These are phyloP conservation scores for Nitzschia palea DNA, from an alignment of 108 stramenopile genomes.

Conservation along the genomic window DNA sequence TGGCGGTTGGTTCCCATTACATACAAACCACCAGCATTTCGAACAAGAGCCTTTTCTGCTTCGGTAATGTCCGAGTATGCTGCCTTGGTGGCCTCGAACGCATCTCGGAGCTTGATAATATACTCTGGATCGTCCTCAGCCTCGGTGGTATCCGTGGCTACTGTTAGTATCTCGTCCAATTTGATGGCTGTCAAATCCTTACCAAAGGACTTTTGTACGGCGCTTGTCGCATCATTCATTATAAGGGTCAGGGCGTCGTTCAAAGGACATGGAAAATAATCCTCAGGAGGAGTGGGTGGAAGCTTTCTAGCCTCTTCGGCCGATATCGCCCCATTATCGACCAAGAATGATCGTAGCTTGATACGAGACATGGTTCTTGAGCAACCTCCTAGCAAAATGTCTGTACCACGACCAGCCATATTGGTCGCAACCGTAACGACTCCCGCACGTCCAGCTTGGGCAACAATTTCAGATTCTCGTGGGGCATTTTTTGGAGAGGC, in stretches of 20 bases:
- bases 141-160: slow-evolving; percentile 91
- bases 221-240: slow-evolving; percentile 63
- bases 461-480: slow-evolving; percentile 92
- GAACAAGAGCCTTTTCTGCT: slow-evolving; percentile 84
- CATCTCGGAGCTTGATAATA: slow-evolving; percentile 78
- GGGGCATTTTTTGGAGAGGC: slow-evolving; percentile 91
- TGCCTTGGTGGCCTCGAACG: slow-evolving; percentile 73
- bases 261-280: slow-evolving; percentile 76
- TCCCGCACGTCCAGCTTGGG: slow-evolving; percentile 93
- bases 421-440: slow-evolving; percentile 97
- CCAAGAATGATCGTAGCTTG: slow-evolving; percentile 62
- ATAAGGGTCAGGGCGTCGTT: slow-evolving; percentile 60
- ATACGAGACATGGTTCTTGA: slow-evolving; percentile 88
- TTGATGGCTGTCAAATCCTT: slow-evolving; percentile 65
- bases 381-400: slow-evolving; percentile 94
- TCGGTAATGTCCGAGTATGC: slow-evolving; percentile 62
- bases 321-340: slow-evolving; percentile 65
- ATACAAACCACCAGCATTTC: slow-evolving; percentile 86
- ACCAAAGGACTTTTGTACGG: slow-evolving; percentile 64
- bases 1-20: slow-evolving; percentile 96
- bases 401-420: slow-evolving; percentile 96
- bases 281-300: slow-evolving; percentile 72
- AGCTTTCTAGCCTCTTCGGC: slow-evolving; percentile 52
- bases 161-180: slow-evolving; percentile 84
- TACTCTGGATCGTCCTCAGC: slow-evolving; percentile 79